A percentile compares a stretch with the other conserved stretches of the same genome.
Conservation (phyloP, 169 alveolate genomes). For the Theileria luwenshuni region DNA sequence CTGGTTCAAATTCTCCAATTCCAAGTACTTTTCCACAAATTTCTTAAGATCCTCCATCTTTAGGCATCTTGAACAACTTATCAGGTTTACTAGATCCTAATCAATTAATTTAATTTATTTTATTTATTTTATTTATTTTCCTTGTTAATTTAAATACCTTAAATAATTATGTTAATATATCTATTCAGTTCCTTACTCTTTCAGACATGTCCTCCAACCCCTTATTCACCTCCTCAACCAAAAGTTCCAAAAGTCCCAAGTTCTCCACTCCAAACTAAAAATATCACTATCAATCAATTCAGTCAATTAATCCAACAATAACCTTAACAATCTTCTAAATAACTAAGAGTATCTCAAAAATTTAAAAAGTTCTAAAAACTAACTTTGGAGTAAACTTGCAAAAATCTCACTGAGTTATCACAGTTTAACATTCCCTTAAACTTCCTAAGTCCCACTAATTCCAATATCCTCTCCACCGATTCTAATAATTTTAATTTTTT, state of each 20-base stretch:
- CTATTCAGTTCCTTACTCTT: too few species aligned
- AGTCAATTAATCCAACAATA: not conserved
- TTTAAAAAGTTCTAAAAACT: too few species aligned
- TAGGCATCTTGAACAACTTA: not conserved
- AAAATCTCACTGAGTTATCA: slow-evolving; percentile 18
- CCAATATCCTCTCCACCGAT: not conserved
- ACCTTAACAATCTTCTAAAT: not conserved
- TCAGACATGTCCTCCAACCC: too few species aligned
- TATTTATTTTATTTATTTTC: too few species aligned
- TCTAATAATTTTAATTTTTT: not conserved
- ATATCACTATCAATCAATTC: too few species aligned
- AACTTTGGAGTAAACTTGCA: slow-evolving; percentile 46
- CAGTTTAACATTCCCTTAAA: slow-evolving; percentile 15
- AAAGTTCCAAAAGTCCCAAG: too few species aligned
- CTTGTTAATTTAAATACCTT: too few species aligned
- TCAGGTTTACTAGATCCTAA: slow-evolving; percentile 23
- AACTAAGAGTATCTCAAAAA: too few species aligned
- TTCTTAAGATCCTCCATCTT: slow-evolving; percentile 1
- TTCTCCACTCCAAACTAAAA: too few species aligned
- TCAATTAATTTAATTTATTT: too few species aligned
- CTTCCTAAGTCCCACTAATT: not conserved
- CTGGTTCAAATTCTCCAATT: not conserved
- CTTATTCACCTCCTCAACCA: too few species aligned
- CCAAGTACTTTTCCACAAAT: slow-evolving; percentile 12
- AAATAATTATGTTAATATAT: too few species aligned